phyloP scores from a whole-genome alignment of 2,329 filamentous ascomycete species.

The Dactylellina parvicollis region DNA sequence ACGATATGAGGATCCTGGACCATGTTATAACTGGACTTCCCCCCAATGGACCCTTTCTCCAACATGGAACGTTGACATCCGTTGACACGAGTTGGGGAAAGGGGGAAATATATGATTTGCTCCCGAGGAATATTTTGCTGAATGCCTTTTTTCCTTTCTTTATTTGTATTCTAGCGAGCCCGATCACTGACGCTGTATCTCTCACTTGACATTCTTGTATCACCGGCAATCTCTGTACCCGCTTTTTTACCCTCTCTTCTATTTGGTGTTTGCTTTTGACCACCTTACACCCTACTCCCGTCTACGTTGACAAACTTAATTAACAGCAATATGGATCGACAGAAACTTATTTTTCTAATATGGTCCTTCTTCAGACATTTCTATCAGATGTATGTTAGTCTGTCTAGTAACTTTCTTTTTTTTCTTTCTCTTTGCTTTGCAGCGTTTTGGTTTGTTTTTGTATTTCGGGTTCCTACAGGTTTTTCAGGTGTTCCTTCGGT shows the following conservation, averaged over 20 bases:
- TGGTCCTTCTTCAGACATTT: slow-evolving; percentile 30
- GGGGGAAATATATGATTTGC: no score
- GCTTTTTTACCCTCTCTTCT: slow-evolving; percentile 15
- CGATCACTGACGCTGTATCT: slow-evolving; percentile 9
- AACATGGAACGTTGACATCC: slow-evolving; percentile 2
- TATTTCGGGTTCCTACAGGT: no score
- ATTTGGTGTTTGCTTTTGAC: background rate
- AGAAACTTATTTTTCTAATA: slow-evolving; percentile 42
- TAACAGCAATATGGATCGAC: slow-evolving; percentile 12
- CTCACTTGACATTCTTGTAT: slow-evolving; percentile 22
- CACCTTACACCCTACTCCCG: slow-evolving; percentile 9
- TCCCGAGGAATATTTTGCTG: no score
- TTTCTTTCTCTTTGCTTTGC: background rate
- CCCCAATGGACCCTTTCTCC: slow-evolving; percentile 5
- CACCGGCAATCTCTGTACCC: slow-evolving; percentile 4
- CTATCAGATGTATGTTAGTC: slow-evolving; percentile 36
- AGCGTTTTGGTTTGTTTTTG: slow-evolving; percentile 24
- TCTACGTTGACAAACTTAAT: slow-evolving; percentile 39
- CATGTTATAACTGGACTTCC: background rate
- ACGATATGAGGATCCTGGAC: slow-evolving; percentile 2
- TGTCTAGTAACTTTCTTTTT: slow-evolving; percentile 11
- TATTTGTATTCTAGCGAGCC: slow-evolving; percentile 47
- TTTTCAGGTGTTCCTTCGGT: slow-evolving; percentile 9
- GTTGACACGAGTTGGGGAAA: slow-evolving; percentile 4
- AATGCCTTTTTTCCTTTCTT: no score